These are phyloP conservation scores for Dendrothele bispora DNA, from an alignment of 768 basidiomycete species.

Conservation along the genomic window DNA sequence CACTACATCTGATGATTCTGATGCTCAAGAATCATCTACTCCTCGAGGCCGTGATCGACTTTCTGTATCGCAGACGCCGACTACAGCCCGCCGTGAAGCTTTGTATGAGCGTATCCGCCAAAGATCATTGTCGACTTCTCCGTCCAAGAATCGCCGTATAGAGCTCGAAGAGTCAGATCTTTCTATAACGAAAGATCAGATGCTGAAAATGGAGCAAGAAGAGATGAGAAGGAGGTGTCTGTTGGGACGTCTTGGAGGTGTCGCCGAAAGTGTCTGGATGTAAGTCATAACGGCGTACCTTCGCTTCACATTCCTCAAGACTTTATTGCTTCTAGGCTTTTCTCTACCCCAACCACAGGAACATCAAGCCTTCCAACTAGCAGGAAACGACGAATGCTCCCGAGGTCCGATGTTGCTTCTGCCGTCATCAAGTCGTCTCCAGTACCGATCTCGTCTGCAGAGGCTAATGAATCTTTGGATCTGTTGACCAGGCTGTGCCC, in stretches of 20 bases:
- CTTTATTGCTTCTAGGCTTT: conserved; percentile 49
- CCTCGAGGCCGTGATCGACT: conserved; percentile 54
- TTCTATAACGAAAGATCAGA: conserved; percentile 61
- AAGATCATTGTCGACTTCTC: conserved; percentile 65
- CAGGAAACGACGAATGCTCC: conserved; percentile 73
- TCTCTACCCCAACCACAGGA: conserved; percentile 58
- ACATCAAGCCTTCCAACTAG: conserved; percentile 51
- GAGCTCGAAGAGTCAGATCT: conserved; percentile 39
- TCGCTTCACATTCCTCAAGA: not conserved
- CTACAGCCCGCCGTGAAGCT: conserved; percentile 74
- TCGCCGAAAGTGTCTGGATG: conserved; percentile 93
- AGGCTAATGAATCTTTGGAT: conserved; percentile 72
- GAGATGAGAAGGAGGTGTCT: conserved; percentile 76
- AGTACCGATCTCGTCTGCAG: conserved; percentile 74
- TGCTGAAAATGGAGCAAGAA: conserved; percentile 73
- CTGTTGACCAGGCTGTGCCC: conserved; percentile 72
- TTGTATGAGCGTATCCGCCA: conserved; percentile 80
- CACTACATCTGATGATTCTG: conserved; percentile 31
- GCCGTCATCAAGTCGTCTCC: conserved; percentile 81
- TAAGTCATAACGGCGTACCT: conserved; percentile 43
- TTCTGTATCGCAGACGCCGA: conserved; percentile 68
- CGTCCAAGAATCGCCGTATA: conserved; percentile 49
- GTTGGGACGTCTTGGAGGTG: conserved; percentile 72
- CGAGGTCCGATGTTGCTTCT: conserved; percentile 60
- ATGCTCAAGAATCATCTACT: conserved; percentile 55